These are phyloP conservation scores for Mortierella alpina DNA, from an alignment of 192 early-diverging fungal genomes.

Conservation along the genomic window DNA sequence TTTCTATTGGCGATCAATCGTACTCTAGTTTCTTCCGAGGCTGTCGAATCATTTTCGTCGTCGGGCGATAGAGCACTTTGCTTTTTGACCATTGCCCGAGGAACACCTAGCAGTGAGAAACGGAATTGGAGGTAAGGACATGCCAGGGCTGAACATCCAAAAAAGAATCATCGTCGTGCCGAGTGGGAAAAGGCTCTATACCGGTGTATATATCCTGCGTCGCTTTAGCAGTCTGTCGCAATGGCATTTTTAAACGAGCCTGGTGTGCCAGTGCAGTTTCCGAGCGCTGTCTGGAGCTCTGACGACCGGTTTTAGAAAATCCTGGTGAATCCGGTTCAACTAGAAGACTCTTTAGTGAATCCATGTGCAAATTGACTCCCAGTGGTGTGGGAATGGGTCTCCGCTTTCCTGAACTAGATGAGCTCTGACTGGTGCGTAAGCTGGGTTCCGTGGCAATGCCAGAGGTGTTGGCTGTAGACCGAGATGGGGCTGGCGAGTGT, in stretches of 20 bases:
- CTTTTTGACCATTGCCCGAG: conserved; percentile 23
- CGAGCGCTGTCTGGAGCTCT: conserved; percentile 21
- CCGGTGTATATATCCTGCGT: conserved; percentile 36
- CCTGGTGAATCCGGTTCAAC: conserved; percentile 37
- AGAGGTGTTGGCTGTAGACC: background rate
- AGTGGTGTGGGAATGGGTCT: conserved; percentile 21
- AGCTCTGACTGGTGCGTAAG: background rate
- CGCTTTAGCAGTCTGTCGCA: conserved; percentile 33
- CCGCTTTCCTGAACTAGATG: conserved; percentile 4
- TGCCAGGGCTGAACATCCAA: no score
- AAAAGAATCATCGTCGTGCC: background rate
- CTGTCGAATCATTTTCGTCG: conserved; percentile 49
- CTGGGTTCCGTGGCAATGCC: no score
- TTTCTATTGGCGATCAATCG: background rate
- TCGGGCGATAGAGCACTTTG: conserved; percentile 32
- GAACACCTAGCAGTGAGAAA: conserved; percentile 18
- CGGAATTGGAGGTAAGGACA: no score
- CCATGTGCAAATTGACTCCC: conserved; percentile 43
- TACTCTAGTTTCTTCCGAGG: conserved; percentile 39
- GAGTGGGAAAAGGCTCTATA: background rate
- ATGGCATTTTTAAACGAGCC: conserved; percentile 39
- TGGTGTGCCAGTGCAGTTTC: conserved; percentile 44
- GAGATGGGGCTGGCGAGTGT: conserved; percentile 6
- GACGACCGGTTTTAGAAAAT: conserved; percentile 9
- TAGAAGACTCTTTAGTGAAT: conserved; percentile 39